Conservation (phyloP, 2,329 filamentous ascomycete species). For the Colletotrichum sp. region DNA sequence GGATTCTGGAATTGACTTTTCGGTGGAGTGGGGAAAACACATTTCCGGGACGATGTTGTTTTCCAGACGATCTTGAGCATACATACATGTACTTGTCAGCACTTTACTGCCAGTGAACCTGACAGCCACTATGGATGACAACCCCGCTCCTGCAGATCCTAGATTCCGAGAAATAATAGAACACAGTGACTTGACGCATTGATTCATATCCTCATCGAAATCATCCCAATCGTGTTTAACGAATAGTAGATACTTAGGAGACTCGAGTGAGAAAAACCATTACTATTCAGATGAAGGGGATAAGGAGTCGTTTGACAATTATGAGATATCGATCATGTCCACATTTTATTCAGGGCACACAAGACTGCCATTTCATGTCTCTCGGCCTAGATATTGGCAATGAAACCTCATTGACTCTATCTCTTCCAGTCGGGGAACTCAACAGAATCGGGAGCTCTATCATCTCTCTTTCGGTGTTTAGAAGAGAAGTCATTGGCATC, state of each 20-base stretch:
- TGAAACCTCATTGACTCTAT: background rate
- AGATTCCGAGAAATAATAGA: background rate
- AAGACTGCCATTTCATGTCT: background rate
- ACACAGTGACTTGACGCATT: background rate
- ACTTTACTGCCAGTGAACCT: background rate
- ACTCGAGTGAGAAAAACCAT: background rate
- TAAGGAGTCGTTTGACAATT: background rate
- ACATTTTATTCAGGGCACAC: background rate
- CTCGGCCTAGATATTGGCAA: background rate
- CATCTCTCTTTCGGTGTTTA: background rate
- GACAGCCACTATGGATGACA: background rate
- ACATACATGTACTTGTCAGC: background rate
- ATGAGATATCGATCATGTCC: background rate
- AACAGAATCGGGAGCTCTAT: background rate
- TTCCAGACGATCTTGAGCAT: background rate
- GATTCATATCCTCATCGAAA: background rate
- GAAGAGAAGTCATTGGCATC: background rate
- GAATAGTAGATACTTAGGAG: background rate
- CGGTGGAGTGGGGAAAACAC: background rate
- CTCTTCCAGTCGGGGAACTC: background rate
- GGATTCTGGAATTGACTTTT: background rate
- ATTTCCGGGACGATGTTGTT: background rate
- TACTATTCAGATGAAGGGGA: background rate
- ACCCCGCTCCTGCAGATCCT: background rate
- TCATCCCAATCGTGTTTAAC: background rate